Base-by-base conservation (phyloP, 345 rosid genomes). In the Noccaea caerulescens region DNA sequence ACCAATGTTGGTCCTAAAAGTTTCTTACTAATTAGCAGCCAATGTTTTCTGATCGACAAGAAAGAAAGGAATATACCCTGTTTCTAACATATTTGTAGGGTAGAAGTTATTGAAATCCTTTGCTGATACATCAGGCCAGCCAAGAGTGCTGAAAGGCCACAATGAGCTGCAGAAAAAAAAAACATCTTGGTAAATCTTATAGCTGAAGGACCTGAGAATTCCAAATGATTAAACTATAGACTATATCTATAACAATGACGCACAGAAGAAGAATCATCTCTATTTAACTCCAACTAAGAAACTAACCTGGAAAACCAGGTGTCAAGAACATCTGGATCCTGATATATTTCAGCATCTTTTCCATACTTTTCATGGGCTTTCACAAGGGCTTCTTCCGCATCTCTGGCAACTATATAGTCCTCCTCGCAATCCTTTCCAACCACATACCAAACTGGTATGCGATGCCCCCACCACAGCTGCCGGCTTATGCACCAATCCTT, bases 401-500 rank as follows among this genome's bases (percentile, higher is more conserved):
- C 82, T 81, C 73, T 82, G 36, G 98, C 96, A 76, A 93, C 92
- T 71, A 93, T 80, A 77, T 86, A 91, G 65, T 87, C 94, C 77
- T 87, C 98, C 82, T 88, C 97, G 58, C 81, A 77, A 63, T 87
- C 87, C 81, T 82, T 91, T 56, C 98, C 98, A 60, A 68, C 88
- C 71, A 93, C 82, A 66, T 93, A 93, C 98, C 98, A 93, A 80
- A 93, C 97, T 36, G 98, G 98, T 82, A 93, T 91, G 37, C 97
- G 97, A 73, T 93, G 97, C 46, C 97, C 98, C 98, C 98, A 91
- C 98, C 98, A 93, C 5, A 93, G 81, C 69, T 93, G 98, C 72
- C 98, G 86, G 79, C 98, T 93, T 82, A 93, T 91, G 80, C 98
- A 93, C 98, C 98, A 93, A 76, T 93, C 98, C 79, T 91, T 91